Conservation (phyloP, 495 filamentous ascomycete species). For the Penicillium goetzii region DNA sequence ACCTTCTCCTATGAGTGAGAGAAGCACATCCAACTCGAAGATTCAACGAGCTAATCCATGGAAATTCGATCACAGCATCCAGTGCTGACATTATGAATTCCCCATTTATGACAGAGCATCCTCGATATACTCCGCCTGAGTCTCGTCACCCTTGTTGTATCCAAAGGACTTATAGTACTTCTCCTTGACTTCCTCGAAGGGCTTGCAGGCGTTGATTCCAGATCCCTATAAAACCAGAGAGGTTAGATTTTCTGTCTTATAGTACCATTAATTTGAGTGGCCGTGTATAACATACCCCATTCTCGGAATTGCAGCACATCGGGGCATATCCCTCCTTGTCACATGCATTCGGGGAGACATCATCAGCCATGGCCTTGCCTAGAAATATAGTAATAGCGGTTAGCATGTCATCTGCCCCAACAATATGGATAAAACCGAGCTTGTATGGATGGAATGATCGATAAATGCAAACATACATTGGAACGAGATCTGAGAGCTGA, state of each 20-base stretch:
- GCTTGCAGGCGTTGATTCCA: slow-evolving; percentile 26
- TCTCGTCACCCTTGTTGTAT: slow-evolving; percentile 11
- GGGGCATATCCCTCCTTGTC: slow-evolving; percentile 21
- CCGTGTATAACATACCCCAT: slow-evolving; percentile 22
- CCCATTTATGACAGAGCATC: slow-evolving; percentile 23
- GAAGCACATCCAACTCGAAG: neutral
- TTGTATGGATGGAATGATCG: neutral
- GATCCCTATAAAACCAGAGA: neutral
- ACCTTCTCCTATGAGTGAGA: neutral
- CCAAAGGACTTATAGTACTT: slow-evolving; percentile 27
- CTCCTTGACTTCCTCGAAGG: slow-evolving; percentile 33
- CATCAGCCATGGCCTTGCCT: slow-evolving; percentile 31
- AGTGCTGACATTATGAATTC: neutral
- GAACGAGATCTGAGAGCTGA: slow-evolving; percentile 33
- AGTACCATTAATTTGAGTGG: neutral
- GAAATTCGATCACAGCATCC: neutral
- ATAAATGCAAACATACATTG: slow-evolving; percentile 34
- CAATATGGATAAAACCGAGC: neutral
- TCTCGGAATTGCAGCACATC: slow-evolving; percentile 38
- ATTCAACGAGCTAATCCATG: neutral
- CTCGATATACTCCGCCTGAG: slow-evolving; percentile 25
- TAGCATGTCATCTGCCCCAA: neutral
- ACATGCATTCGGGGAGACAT: slow-evolving; percentile 28
- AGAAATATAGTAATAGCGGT: neutral
- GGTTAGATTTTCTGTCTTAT: neutral